These are phyloP conservation scores for Hortaea werneckii DNA, from an alignment of 2,329 filamentous ascomycete genomes.

Conservation along the genomic window DNA sequence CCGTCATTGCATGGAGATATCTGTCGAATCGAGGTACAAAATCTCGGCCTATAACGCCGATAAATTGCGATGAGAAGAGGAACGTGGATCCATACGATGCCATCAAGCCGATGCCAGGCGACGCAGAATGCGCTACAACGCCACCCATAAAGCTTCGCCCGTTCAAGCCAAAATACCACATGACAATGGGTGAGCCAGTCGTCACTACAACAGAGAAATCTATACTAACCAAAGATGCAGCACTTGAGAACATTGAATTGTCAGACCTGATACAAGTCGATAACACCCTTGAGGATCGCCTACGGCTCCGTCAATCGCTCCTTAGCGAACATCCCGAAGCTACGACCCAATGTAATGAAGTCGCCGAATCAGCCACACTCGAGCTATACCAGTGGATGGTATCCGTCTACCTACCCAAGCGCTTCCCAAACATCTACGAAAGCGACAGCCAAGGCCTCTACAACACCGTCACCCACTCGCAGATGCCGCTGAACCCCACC, in stretches of 20 bases:
- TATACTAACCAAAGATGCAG: conserved; percentile 31
- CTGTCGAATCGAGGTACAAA: no score
- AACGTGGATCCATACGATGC: conserved; percentile 25
- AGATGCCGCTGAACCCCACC: conserved; percentile 29
- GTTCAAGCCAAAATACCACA: conserved; percentile 51
- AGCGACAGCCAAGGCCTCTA: not conserved
- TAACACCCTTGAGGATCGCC: conserved; percentile 45
- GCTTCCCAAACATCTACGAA: conserved; percentile 42
- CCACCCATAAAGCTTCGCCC: conserved; percentile 45
- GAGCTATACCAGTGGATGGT: conserved; percentile 50
- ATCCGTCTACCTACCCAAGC: conserved; percentile 44
- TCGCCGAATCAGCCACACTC: conserved; percentile 37
- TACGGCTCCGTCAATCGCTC: conserved; percentile 39
- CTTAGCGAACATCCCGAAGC: conserved; percentile 36
- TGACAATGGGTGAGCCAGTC: conserved; percentile 49
- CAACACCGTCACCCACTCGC: conserved; percentile 38
- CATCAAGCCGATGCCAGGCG: conserved; percentile 34
- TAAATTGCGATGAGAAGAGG: not conserved
- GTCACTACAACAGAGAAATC: conserved; percentile 16
- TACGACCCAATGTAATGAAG: conserved; percentile 28
- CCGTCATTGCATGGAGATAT: no score
- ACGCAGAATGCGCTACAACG: conserved; percentile 42
- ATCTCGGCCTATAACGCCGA: no score
- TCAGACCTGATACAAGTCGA: conserved; percentile 51
- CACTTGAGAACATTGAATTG: conserved; percentile 41